Evolutionary conservation across 805 yeast species (phyloP).

Genomic region (Clavispora asparagi): DNA sequence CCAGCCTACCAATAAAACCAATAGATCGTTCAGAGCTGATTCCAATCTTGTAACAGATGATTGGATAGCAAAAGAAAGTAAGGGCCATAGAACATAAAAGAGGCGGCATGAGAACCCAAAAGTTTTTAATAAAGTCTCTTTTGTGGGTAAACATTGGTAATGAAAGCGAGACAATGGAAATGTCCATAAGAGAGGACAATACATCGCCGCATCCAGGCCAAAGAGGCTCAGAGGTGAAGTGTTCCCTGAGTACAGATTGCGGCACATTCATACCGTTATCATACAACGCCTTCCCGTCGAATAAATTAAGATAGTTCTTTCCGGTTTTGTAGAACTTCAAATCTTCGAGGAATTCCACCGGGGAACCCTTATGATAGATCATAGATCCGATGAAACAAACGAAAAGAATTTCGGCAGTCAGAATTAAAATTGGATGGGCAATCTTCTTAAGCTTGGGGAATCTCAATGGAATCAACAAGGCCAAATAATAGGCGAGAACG

Average conservation of each 20-base stretch:
- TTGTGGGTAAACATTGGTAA: slow-evolving; percentile 76
- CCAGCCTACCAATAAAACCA: slow-evolving; percentile 76
- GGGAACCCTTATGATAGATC: slow-evolving; percentile 37
- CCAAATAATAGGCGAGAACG: slow-evolving; percentile 49
- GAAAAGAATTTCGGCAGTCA: slow-evolving; percentile 60
- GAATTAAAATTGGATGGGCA: slow-evolving; percentile 69
- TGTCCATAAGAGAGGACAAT: slow-evolving; percentile 64
- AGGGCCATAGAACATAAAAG: slow-evolving; percentile 49
- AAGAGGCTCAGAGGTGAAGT: slow-evolving; percentile 29
- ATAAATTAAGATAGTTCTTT: slow-evolving; percentile 54
- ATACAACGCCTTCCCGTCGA: slow-evolving; percentile 33
- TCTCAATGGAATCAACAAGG: slow-evolving; percentile 40
- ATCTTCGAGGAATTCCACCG: slow-evolving; percentile 47
- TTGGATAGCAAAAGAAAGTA: slow-evolving; percentile 66
- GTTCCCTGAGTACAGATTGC: not conserved
- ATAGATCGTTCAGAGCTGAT: slow-evolving; percentile 55
- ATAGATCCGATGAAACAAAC: slow-evolving; percentile 56
- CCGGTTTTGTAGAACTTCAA: slow-evolving; percentile 64
- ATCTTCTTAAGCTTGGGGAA: slow-evolving; percentile 44
- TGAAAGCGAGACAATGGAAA: slow-evolving; percentile 69
- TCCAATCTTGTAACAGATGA: slow-evolving; percentile 60
- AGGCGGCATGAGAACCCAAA: slow-evolving; percentile 55
- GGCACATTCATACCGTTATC: slow-evolving; percentile 22
- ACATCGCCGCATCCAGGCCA: slow-evolving; percentile 85
- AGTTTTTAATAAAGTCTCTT: slow-evolving; percentile 54